Percentiles rank a stretch among this genome's conserved stretches.
Evolutionary conservation across 306 rosid genomes (phyloP).

Genomic region (Begonia masoniana): DNA sequence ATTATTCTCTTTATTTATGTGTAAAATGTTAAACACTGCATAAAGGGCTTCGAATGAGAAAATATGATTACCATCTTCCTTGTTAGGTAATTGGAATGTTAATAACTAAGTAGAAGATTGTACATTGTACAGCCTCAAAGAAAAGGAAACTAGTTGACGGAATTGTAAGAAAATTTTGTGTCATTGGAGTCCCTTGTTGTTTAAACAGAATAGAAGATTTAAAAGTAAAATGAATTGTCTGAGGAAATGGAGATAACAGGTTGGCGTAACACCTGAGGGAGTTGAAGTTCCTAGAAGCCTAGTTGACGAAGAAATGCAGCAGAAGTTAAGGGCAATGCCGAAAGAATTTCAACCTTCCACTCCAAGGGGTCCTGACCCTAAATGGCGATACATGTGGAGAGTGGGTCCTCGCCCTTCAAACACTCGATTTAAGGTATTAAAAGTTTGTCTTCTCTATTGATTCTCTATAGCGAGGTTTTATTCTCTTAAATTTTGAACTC

Average conservation of each 20-base stretch:
- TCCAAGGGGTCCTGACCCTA: constrained; percentile 75
- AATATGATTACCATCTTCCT: no score
- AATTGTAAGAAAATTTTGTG: neutral
- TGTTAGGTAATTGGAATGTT: no score
- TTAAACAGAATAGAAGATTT: neutral
- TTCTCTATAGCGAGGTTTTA: neutral
- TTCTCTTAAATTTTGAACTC: constrained; percentile 9
- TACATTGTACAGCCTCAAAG: neutral
- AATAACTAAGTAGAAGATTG: no score
- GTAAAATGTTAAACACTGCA: no score
- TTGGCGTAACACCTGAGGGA: constrained; percentile 89
- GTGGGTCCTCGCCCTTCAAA: constrained; percentile 75
- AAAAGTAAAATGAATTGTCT: neutral
- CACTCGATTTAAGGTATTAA: constrained; percentile 70
- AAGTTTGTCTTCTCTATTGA: neutral
- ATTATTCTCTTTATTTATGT: no score
- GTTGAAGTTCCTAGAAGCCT: constrained; percentile 89
- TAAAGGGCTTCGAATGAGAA: no score
- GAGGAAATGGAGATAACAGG: constrained; percentile 30
- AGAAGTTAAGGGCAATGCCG: constrained; percentile 60
- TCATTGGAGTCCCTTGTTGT: neutral
- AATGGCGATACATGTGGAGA: constrained; percentile 96
- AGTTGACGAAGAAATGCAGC: constrained; percentile 82
- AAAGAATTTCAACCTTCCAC: constrained; percentile 40
- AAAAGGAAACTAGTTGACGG: neutral